A percentile compares a stretch with the other conserved stretches of the same genome.
phyloP scores from a whole-genome alignment of 805 yeast species.

The Lipomyces spencermartinsiae region DNA sequence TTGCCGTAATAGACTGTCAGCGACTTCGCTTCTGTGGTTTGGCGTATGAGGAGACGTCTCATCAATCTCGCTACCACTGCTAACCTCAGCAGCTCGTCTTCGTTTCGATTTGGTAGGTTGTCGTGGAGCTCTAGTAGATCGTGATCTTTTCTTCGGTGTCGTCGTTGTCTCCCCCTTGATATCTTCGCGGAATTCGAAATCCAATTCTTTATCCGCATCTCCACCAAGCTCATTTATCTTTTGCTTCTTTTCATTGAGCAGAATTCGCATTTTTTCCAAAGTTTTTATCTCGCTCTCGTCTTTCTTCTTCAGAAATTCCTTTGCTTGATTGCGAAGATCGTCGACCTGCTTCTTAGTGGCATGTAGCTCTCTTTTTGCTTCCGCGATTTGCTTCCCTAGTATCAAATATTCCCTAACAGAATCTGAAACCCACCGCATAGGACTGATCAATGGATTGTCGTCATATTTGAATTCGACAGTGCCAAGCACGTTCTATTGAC shows the following conservation, averaged over 20 bases:
- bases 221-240: constrained; percentile 21
- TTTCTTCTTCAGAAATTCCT: constrained; percentile 19
- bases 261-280: constrained; percentile 16
- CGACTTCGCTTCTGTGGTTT: constrained; percentile 2
- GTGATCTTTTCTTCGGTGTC: constrained; percentile 2
- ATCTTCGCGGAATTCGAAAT: constrained; percentile 4
- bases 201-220: not conserved
- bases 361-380: not conserved
- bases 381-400: not conserved
- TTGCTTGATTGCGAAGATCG: constrained; percentile 10
- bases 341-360: not conserved
- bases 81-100: not conserved
- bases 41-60: constrained; percentile 9
- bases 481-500: constrained; percentile 17
- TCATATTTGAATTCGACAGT: constrained; percentile 11
- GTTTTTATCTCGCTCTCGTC: constrained; percentile 10
- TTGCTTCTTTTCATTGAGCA: constrained; percentile 27
- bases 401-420: constrained; percentile 10
- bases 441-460: constrained; percentile 6
- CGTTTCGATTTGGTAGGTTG: not conserved
- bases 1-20: not conserved
- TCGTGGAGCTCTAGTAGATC: not conserved
- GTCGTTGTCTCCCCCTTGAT: not conserved
- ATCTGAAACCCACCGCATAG: constrained; percentile 16
- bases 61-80: constrained; percentile 6